Percentiles rank a stretch among this genome's conserved stretches.
phyloP scores from a whole-genome alignment of 75 land plant genomes.

The Pinus albicaulis region DNA sequence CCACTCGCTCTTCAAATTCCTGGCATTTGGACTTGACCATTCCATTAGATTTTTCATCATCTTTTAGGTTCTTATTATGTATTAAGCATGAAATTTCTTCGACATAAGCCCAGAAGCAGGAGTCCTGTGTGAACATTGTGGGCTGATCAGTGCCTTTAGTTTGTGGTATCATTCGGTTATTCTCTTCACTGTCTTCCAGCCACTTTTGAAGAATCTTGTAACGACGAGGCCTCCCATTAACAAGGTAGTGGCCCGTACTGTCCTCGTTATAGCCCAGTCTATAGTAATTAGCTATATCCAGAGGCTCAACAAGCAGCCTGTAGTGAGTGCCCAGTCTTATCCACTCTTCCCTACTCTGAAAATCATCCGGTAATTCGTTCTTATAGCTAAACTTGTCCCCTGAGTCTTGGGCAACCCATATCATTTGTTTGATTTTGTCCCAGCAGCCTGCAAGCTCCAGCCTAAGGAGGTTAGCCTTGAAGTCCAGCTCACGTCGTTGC shows the following conservation, averaged over 20 bases:
- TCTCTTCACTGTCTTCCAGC: conserved; percentile 28
- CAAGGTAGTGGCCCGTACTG: conserved; percentile 46
- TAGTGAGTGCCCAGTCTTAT: conserved; percentile 44
- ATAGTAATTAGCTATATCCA: conserved; percentile 79
- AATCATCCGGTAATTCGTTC: conserved; percentile 52
- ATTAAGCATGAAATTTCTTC: conserved; percentile 32
- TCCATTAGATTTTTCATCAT: too few species aligned
- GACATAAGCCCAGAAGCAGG: conserved; percentile 69
- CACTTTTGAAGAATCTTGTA: conserved; percentile 48
- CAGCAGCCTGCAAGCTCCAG: conserved; percentile 49
- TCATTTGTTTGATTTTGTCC: conserved; percentile 67
- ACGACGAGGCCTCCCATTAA: conserved; percentile 50
- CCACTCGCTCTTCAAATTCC: too few species aligned
- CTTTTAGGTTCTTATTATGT: too few species aligned
- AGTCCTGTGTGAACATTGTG: conserved; percentile 53
- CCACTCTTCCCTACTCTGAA: conserved; percentile 49
- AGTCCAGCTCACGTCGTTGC: conserved; percentile 27
- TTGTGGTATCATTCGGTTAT: conserved; percentile 2
- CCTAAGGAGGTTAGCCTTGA: conserved; percentile 48
- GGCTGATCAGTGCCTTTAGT: conserved; percentile 20
- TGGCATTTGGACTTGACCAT: too few species aligned
- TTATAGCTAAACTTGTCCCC: conserved; percentile 14
- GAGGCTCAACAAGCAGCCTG: conserved; percentile 60
- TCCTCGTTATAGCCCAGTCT: conserved; percentile 49
- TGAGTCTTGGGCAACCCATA: too few species aligned